phyloP scores from a whole-genome alignment of 495 filamentous ascomycete genomes.

The Penicillium bialowiezense region DNA sequence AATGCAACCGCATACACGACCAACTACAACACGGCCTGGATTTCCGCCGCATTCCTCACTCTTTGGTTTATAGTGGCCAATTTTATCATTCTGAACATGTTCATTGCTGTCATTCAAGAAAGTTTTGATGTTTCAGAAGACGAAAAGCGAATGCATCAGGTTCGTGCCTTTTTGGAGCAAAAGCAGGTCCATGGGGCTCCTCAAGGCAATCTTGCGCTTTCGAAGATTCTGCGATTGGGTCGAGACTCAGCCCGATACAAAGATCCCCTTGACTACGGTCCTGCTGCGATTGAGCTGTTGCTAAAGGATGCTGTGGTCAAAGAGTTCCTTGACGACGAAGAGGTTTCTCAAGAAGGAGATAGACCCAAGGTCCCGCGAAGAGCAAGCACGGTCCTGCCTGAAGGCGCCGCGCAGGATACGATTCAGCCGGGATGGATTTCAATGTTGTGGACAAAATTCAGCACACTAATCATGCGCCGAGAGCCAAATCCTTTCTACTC shows the following conservation, averaged over 20 bases:
- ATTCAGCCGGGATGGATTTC: constrained; percentile 55
- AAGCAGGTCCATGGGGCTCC: constrained; percentile 72
- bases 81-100: constrained; percentile 99
- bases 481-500: constrained; percentile 98
- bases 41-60: constrained; percentile 88
- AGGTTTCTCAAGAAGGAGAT: constrained; percentile 27
- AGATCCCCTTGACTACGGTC: constrained; percentile 85
- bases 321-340: constrained; percentile 85
- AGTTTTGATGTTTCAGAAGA: constrained; percentile 99
- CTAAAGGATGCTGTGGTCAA: constrained; percentile 91
- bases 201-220: constrained; percentile 75
- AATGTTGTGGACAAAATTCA: constrained; percentile 53
- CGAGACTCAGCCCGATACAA: constrained; percentile 58
- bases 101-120: constrained; percentile 99
- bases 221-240: constrained; percentile 81
- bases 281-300: constrained; percentile 89
- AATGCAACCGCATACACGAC: constrained; percentile 67
- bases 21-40: constrained; percentile 73
- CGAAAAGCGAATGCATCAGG: constrained; percentile 94
- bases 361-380: constrained; percentile 22
- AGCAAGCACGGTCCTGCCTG: constrained; percentile 21
- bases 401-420: constrained; percentile 25
- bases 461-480: constrained; percentile 51
- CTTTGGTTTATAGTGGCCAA: constrained; percentile 94
- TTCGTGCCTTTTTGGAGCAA: constrained; percentile 87